These are phyloP conservation scores for Pestalotiopsis sp. DNA, from an alignment of 2,329 filamentous ascomycete species.

Conservation along the genomic window DNA sequence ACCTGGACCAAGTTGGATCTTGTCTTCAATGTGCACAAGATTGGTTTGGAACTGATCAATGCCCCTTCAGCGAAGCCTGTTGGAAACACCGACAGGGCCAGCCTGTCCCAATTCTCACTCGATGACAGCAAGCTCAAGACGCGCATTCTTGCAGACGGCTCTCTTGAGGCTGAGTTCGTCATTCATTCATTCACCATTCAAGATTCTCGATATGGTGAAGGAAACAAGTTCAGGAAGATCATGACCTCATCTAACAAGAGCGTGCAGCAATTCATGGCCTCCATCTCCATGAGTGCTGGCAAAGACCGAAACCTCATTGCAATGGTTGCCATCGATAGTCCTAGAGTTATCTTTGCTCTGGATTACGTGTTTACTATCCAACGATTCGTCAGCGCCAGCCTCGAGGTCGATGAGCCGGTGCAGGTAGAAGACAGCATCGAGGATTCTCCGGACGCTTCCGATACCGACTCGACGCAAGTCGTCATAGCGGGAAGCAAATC, in stretches of 20 bases:
- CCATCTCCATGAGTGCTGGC: slow-evolving; percentile 87
- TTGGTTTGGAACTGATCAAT: slow-evolving; percentile 85
- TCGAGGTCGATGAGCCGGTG: slow-evolving; percentile 65
- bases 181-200: slow-evolving; percentile 94
- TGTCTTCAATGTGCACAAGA: slow-evolving; percentile 83
- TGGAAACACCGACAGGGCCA: slow-evolving; percentile 75
- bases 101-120: slow-evolving; percentile 90
- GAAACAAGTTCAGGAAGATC: slow-evolving; percentile 96
- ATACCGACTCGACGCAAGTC: slow-evolving; percentile 59
- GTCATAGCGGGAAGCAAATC: slow-evolving; percentile 42
- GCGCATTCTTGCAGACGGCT: slow-evolving; percentile 88
- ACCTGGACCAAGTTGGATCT: slow-evolving; percentile 94
- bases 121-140: slow-evolving; percentile 92
- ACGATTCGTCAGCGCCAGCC: slow-evolving; percentile 74
- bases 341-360: slow-evolving; percentile 89
- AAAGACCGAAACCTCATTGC: slow-evolving; percentile 81
- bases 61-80: slow-evolving; percentile 77
- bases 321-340: slow-evolving; percentile 92
- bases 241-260: slow-evolving; percentile 97
- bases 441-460: slow-evolving; percentile 61
- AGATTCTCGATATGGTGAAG: slow-evolving; percentile 85
- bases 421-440: slow-evolving; percentile 55
- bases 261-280: slow-evolving; percentile 98
- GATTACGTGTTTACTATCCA: slow-evolving; percentile 94
- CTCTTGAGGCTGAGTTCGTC: slow-evolving; percentile 88